These are phyloP conservation scores for Rosa lucieae DNA, from an alignment of 306 rosid species.

Conservation along the genomic window DNA sequence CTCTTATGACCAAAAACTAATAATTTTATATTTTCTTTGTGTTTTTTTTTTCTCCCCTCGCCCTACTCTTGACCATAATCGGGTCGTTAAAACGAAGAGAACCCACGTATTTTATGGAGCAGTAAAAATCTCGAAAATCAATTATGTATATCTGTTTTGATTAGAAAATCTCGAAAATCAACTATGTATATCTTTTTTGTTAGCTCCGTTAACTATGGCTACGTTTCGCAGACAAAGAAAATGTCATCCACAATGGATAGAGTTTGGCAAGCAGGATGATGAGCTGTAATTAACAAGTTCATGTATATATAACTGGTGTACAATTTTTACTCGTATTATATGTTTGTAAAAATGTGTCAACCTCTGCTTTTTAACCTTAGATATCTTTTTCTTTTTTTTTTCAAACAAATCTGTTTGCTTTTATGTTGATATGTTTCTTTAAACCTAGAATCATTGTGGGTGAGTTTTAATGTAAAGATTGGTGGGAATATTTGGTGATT, in stretches of 20 bases:
- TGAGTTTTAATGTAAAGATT: neutral
- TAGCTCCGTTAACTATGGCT: neutral
- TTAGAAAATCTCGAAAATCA: neutral
- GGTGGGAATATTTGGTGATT: constrained; percentile 8
- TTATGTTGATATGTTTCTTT: neutral
- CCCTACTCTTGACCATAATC: neutral
- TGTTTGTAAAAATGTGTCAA: no score
- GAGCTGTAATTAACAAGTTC: no score
- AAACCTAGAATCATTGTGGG: neutral
- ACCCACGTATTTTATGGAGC: no score
- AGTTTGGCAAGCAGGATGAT: no score
- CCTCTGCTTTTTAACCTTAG: neutral
- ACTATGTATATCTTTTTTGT: neutral
- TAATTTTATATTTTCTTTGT: neutral
- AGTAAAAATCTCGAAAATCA: neutral
- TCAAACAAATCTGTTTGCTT: neutral
- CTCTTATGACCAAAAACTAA: neutral
- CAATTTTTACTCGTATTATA: no score
- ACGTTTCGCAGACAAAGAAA: neutral
- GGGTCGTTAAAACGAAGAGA: no score
- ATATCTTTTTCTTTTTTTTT: neutral
- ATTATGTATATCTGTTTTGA: neutral
- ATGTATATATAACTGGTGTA: no score
- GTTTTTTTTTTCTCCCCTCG: neutral
- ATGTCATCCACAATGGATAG: neutral